Conservation (phyloP, 345 rosid species). For the Capsella bursapastoris region DNA sequence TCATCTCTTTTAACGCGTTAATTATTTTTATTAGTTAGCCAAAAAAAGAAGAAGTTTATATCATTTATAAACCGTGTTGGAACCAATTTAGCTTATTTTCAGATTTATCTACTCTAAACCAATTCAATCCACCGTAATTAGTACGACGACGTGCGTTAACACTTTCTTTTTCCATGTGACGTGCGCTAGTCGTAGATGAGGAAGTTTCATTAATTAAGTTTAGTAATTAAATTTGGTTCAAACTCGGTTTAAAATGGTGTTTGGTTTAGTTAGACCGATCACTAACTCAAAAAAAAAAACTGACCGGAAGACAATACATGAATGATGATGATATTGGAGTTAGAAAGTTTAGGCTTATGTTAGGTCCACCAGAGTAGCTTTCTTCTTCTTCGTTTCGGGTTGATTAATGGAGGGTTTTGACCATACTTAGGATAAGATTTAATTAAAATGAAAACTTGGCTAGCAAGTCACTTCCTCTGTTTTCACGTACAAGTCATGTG, state of each 20-base stretch:
- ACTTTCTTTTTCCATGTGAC: slow-evolving; percentile 21
- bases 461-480: slow-evolving; percentile 1
- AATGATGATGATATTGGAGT: not conserved
- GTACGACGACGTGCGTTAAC: slow-evolving; percentile 29
- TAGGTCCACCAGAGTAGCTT: slow-evolving; percentile 6
- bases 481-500: not conserved
- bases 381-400: not conserved
- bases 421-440: not conserved
- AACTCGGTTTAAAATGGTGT: slow-evolving; percentile 13
- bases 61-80: slow-evolving; percentile 5
- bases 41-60: not conserved
- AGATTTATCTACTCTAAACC: slow-evolving; percentile 1
- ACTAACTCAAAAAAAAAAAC: not conserved
- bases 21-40: too few relatives aligned
- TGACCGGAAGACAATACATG: not conserved
- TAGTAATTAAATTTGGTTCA: not conserved
- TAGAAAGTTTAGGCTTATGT: not conserved
- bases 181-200: slow-evolving; percentile 25
- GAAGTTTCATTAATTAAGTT: not conserved
- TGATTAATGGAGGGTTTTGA: not conserved
- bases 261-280: slow-evolving; percentile 19
- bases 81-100: not conserved
- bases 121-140: slow-evolving; percentile 8
- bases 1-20: not conserved
- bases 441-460: slow-evolving; percentile 9